These are phyloP conservation scores for Calonectria naviculata DNA, from an alignment of 2,329 filamentous ascomycete species.

Conservation along the genomic window DNA sequence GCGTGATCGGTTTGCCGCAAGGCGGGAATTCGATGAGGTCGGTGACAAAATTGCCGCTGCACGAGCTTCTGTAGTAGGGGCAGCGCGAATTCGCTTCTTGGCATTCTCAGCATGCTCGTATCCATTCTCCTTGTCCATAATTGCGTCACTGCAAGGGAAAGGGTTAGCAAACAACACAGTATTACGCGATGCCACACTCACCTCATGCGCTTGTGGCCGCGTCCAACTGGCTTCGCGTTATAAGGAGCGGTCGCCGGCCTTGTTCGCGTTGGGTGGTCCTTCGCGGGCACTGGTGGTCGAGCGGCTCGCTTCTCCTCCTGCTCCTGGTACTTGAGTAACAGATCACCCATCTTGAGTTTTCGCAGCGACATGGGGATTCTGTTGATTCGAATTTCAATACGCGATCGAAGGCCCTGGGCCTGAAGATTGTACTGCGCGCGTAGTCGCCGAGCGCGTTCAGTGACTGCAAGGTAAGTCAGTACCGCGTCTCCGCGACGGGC, in stretches of 20 bases:
- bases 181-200: slow-evolving; percentile 41
- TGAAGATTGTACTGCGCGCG: slow-evolving; percentile 91
- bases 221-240: slow-evolving; percentile 36
- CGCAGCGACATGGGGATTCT: slow-evolving; percentile 86
- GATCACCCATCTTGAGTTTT: slow-evolving; percentile 83
- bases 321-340: slow-evolving; percentile 67
- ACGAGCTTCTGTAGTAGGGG: slow-evolving; percentile 53
- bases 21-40: slow-evolving; percentile 82
- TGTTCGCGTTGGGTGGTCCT: slow-evolving; percentile 54
- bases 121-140: slow-evolving; percentile 83
- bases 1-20: slow-evolving; percentile 58
- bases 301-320: slow-evolving; percentile 55
- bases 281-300: slow-evolving; percentile 62
- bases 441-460: slow-evolving; percentile 86
- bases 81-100: slow-evolving; percentile 72
- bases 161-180: slow-evolving; percentile 36
- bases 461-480: slow-evolving; percentile 66
- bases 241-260: slow-evolving; percentile 45
- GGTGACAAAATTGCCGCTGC: slow-evolving; percentile 79
- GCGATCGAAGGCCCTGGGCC: slow-evolving; percentile 83
- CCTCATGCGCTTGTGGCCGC: slow-evolving; percentile 62
- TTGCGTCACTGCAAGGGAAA: slow-evolving; percentile 65
- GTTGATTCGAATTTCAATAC: slow-evolving; percentile 93
- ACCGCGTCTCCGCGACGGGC: slow-evolving; percentile 27
- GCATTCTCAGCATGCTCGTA: slow-evolving; percentile 68